Evolutionary conservation across 495 filamentous ascomycete genomes (phyloP).

Genomic region (Neurospora tetrasperma): DNA sequence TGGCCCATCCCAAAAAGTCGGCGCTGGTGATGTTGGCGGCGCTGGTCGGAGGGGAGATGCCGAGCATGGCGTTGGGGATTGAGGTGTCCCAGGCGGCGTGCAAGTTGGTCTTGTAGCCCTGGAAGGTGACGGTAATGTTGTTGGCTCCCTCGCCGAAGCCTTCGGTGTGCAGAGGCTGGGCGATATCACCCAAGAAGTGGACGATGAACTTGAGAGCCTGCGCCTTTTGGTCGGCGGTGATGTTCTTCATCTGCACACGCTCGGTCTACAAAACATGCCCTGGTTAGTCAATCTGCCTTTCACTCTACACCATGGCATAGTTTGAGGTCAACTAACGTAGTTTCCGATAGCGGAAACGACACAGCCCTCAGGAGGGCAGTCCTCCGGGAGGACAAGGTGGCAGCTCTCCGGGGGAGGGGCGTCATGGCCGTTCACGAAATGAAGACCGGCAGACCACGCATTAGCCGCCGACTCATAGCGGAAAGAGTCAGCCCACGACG

Average conservation of each 20-base stretch:
- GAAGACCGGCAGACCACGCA: conserved; percentile 41
- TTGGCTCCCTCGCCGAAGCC: conserved; percentile 48
- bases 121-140: conserved; percentile 46
- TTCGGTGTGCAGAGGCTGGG: conserved; percentile 56
- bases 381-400: conserved; percentile 44
- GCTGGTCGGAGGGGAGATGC: conserved; percentile 16
- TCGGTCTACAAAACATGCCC: conserved; percentile 4
- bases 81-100: conserved; percentile 56
- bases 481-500: conserved; percentile 54
- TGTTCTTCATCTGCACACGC: conserved; percentile 14
- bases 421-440: conserved; percentile 59
- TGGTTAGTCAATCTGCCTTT: neutral
- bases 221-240: neutral
- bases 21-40: conserved; percentile 30
- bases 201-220: conserved; percentile 11
- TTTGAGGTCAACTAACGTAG: conserved; percentile 29
- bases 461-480: conserved; percentile 40
- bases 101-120: conserved; percentile 45
- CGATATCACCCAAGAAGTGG: conserved; percentile 51
- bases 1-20: conserved; percentile 22
- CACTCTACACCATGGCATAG: neutral
- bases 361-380: conserved; percentile 50
- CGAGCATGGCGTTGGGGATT: conserved; percentile 46
- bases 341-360: conserved; percentile 52
- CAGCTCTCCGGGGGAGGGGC: conserved; percentile 45